Percentiles rank a stretch among this genome's conserved stretches.
These are phyloP conservation scores for Exophiala spinifera DNA, from an alignment of 2,329 filamentous ascomycete genomes.

Conservation along the genomic window DNA sequence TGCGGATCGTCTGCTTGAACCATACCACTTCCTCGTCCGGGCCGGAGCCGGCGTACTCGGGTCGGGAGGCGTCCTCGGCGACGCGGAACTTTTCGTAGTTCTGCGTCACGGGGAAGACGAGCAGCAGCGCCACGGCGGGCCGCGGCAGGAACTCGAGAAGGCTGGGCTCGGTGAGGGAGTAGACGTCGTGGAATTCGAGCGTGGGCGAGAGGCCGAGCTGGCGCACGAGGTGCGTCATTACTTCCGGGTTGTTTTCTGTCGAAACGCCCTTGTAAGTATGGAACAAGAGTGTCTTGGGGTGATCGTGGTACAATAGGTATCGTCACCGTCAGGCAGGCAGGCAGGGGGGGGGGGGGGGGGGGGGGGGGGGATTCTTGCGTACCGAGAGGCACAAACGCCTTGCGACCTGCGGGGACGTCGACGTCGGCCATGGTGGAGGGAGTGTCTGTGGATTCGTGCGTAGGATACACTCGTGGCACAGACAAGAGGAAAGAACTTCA, in stretches of 20 bases:
- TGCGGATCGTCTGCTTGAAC: conserved; percentile 93
- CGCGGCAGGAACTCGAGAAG: conserved; percentile 84
- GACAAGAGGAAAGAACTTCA: too few species aligned
- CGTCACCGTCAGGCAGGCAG: too few species aligned
- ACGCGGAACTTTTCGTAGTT: conserved; percentile 74
- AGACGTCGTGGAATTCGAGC: conserved; percentile 85
- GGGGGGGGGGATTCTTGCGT: too few species aligned
- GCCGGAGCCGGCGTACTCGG: conserved; percentile 67
- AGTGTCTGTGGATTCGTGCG: neutral
- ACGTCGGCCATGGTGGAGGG: conserved; percentile 18
- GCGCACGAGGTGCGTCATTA: conserved; percentile 80
- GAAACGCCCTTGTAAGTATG: neutral
- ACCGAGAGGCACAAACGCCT: conserved; percentile 51
- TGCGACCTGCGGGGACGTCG: conserved; percentile 38
- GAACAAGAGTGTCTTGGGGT: neutral
- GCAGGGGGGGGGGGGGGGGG: too few species aligned
- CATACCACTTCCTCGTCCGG: conserved; percentile 74
- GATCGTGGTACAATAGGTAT: too few species aligned
- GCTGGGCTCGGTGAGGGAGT: conserved; percentile 79
- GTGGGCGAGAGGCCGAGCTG: conserved; percentile 76
- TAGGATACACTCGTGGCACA: too few species aligned
- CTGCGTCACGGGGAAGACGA: conserved; percentile 82
- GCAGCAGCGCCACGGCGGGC: conserved; percentile 80
- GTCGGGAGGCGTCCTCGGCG: conserved; percentile 64
- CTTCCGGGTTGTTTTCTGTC: conserved; percentile 73